These are phyloP conservation scores for Pseudogymnoascus verrucosus DNA, from an alignment of 2,329 filamentous ascomycete genomes.

Conservation along the genomic window DNA sequence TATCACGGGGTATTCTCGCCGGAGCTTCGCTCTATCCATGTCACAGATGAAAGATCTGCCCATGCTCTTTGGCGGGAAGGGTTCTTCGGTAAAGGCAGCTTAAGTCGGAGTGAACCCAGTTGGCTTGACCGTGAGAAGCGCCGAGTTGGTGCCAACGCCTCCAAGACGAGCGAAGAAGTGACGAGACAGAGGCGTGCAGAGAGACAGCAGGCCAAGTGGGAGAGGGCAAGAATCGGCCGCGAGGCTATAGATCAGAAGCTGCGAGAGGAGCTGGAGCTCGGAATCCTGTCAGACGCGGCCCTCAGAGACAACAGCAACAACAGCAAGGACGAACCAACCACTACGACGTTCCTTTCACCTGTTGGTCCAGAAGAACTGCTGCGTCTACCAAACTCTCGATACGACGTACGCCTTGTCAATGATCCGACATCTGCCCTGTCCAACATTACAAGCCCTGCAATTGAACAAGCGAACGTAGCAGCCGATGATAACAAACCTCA, in stretches of 20 bases:
- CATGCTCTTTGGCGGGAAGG: conserved; percentile 89
- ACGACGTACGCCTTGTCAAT: conserved; percentile 25
- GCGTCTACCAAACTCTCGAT: conserved; percentile 44
- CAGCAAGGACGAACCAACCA: neutral
- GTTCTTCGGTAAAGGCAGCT: conserved; percentile 89
- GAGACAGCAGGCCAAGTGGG: conserved; percentile 77
- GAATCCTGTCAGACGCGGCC: neutral
- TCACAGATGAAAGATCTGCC: conserved; percentile 68
- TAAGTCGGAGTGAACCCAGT: conserved; percentile 90
- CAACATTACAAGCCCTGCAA: conserved; percentile 11
- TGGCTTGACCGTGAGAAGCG: conserved; percentile 82
- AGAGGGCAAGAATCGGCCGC: conserved; percentile 79
- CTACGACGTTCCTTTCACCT: conserved; percentile 13
- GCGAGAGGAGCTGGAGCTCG: conserved; percentile 38
- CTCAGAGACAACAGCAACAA: neutral
- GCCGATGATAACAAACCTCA: neutral
- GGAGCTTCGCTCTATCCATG: conserved; percentile 73
- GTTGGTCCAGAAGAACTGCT: conserved; percentile 35
- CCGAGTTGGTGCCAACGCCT: conserved; percentile 54
- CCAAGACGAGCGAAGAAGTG: conserved; percentile 70
- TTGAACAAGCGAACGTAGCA: conserved; percentile 9
- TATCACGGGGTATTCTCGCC: conserved; percentile 75
- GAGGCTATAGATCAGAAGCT: conserved; percentile 72
- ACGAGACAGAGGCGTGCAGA: conserved; percentile 73
- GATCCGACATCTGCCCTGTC: neutral